phyloP scores from a whole-genome alignment of 176 grass and related monocot species.

The Eremochloa ophiuroides region DNA sequence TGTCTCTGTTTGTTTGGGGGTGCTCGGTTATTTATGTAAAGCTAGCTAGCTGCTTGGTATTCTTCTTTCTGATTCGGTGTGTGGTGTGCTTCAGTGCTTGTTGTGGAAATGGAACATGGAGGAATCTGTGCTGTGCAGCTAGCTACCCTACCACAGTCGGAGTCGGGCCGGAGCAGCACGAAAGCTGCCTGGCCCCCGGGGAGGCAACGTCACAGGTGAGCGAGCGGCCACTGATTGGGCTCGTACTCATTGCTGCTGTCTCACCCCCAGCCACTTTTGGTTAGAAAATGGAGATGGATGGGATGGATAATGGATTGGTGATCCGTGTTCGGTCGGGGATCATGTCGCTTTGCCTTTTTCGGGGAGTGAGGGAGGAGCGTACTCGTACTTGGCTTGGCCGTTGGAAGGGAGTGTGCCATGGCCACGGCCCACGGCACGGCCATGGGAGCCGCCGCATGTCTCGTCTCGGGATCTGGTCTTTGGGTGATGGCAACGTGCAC shows the following conservation, averaged over 20 bases:
- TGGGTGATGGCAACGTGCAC: not conserved
- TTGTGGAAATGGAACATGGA: slow-evolving; percentile 11
- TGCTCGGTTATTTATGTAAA: not conserved
- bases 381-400: slow-evolving; percentile 16
- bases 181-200: not conserved
- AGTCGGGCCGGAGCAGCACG: not conserved
- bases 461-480: too few relatives aligned
- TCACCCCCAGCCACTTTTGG: not conserved
- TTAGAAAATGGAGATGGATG: not conserved
- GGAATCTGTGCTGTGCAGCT: not conserved
- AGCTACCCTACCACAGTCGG: not conserved
- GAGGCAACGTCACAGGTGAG: not conserved
- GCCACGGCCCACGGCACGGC: not conserved
- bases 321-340: not conserved
- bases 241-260: slow-evolving; percentile 3
- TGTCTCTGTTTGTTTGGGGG: not conserved
- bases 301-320: not conserved
- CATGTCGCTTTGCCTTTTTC: not conserved
- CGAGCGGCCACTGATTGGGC: not conserved
- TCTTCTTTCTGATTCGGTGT: not conserved
- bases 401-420: not conserved
- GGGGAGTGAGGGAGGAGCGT: not conserved
- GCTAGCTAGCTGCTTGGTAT: too few relatives aligned
- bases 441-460: not conserved
- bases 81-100: not conserved